Base-by-base conservation (phyloP, 2,329 filamentous ascomycete genomes). In the Epichloe coenophiala region DNA sequence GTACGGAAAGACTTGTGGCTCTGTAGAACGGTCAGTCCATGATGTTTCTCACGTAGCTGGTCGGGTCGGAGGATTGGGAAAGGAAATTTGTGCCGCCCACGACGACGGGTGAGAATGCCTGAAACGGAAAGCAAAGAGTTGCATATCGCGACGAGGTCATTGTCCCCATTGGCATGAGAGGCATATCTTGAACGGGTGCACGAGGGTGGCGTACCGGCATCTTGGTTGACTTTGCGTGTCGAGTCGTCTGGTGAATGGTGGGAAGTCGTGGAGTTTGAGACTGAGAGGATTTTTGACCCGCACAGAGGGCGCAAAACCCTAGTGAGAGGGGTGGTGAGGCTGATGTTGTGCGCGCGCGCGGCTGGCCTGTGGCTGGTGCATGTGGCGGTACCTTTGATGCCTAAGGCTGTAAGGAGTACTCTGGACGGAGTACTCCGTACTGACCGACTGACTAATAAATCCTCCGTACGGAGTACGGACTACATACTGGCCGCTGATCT, bases 1-100 rank as follows among this genome's bases (percentile, higher is more conserved):
- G 90, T 96, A 74, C 90, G 87, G 89, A 98, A 98, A 72, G 90
- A 88, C 86, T 98, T 98, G 81, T 98, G 89, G 85, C 86, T 91
- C 91, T 97, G 73, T 41, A 55, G 37, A 55, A 51, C 21, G 33
- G 46, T 51, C 46, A 51, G 50, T 53, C n/a, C 38, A 35, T 53
- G 23, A 21, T 43, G 41, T 33, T 23, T 9, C 13, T 47, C 27
- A 39, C 45, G 9, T 19, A 15, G 21, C 23, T 36, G 40, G 3
- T 19, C 19, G 3, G 3, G n/a, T 44, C 39, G 37, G 39, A 13
- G 31, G 12, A 35, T n/a, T 23, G 12, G 19, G 9, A 1, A 6
- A 17, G 19, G 47, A 40, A 27, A 31, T 23, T 27, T 48, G 42
- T 23, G 15, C 33, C 37, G 35, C 23, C 41, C 46, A 49, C 42